Evolutionary conservation across 2,329 filamentous ascomycete genomes (phyloP), one percentile per base, ranked within the genome.

Genomic region (Paecilomyces formosus): DNA sequence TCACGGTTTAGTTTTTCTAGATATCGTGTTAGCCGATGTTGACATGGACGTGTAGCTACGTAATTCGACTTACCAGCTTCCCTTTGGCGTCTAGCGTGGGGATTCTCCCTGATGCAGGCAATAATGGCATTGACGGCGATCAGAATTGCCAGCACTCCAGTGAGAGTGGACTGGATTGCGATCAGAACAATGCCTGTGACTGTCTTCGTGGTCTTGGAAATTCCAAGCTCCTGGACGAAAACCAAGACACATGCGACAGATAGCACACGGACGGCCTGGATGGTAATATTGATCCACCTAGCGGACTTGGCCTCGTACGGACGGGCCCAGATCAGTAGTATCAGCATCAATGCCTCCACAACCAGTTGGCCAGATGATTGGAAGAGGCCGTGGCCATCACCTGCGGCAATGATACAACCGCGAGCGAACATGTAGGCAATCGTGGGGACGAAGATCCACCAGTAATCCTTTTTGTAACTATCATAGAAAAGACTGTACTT

Each of bases 401-500:
- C 90, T 30, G 85, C 89, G 13, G 93, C 93, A 64, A 97, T 87
- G 59, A 93, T 85, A 61, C 86, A 88, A 57, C 93, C 92, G 78
- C 94, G 94, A 70, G 86, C 87, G 70, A 97, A 92, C 80, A 92
- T 89, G 80, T 97, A 97, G 63, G 92, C 61, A 68, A 97, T 96
- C 61, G 84, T 81, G 0, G 94, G 94, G 13, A 97, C 82, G 71
- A 99, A 97, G 24, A 97, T 77, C 93, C 93, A 97, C 94, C 94
- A 99, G 79, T 93, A 96, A 66, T 87, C 85, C 75, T 89, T 91
- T 78, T 91, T 92, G 81, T 96, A 97, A 66, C 88, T 88, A 69
- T 97, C 94, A 79, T 99, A 99, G 78, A 99, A 97, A 62, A 97
- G 82, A 68, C 90, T 94, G 82, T 99, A 99, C 79, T 94, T 96